These are phyloP conservation scores for Excoecaria cochinchinensis DNA, from an alignment of 345 rosid genomes.

Conservation along the genomic window DNA sequence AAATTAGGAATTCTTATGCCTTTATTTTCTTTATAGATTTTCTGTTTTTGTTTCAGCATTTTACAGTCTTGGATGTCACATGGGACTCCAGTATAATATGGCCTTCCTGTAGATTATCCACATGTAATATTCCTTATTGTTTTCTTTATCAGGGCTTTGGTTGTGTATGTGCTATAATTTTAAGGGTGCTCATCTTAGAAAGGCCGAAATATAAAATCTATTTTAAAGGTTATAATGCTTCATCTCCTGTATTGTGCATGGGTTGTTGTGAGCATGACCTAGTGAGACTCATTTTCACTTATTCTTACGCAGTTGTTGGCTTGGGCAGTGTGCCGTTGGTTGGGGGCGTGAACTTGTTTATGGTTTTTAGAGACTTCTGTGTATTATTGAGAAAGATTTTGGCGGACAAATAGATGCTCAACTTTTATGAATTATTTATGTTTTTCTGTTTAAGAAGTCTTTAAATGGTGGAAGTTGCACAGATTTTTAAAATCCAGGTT, in stretches of 20 bases:
- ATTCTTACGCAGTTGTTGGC: not conserved
- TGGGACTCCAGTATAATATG: not conserved
- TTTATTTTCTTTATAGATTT: not conserved
- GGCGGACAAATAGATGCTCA: not conserved
- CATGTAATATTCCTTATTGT: not conserved
- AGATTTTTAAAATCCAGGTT: too few relatives aligned
- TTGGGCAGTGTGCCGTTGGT: not conserved
- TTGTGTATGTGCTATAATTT: conserved; percentile 9
- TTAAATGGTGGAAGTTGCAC: not conserved
- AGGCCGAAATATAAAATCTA: not conserved
- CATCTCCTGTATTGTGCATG: not conserved
- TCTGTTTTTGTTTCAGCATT: not conserved
- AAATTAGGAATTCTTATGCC: not conserved
- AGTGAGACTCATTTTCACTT: not conserved
- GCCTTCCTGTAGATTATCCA: not conserved
- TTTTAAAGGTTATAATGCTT: not conserved
- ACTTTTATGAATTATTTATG: not conserved
- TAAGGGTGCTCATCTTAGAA: not conserved
- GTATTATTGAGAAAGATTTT: not conserved
- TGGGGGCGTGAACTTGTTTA: not conserved
- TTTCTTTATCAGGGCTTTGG: not conserved
- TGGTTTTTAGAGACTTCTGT: not conserved
- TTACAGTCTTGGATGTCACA: not conserved
- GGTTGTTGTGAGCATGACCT: not conserved
- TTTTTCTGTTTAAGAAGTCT: not conserved